Percentiles rank a stretch among this genome's conserved stretches.
phyloP scores from a whole-genome alignment of 1,284 basidiomycete genomes.

The Phylloboletellus chloephorus region DNA sequence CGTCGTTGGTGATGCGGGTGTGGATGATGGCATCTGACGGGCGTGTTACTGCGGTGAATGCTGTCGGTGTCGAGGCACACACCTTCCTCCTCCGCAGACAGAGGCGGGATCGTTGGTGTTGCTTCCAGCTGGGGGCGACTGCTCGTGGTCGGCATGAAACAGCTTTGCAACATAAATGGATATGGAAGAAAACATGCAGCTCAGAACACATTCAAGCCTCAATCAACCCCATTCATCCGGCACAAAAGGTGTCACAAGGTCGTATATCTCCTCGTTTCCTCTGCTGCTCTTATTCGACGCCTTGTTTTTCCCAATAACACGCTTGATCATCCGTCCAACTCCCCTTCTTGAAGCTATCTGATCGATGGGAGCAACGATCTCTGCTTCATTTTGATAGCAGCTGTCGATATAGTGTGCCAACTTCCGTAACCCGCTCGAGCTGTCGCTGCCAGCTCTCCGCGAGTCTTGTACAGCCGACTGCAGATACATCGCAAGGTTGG shows the following conservation, averaged over 20 bases:
- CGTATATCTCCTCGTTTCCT: conserved; percentile 69
- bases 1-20: conserved; percentile 69
- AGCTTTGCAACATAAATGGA: not conserved
- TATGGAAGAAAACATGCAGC: too few species aligned
- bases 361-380: conserved; percentile 22
- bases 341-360: conserved; percentile 36
- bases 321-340: conserved; percentile 50
- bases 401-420: conserved; percentile 47
- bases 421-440: conserved; percentile 53
- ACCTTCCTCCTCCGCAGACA: conserved; percentile 69
- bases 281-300: conserved; percentile 40
- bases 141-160: conserved; percentile 18
- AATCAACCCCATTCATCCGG: conserved; percentile 53
- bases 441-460: conserved; percentile 52
- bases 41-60: conserved; percentile 15
- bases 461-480: conserved; percentile 65
- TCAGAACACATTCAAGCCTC: not conserved
- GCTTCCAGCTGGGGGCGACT: conserved; percentile 7
- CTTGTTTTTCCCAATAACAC: conserved; percentile 53
- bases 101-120: conserved; percentile 36
- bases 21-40: conserved; percentile 66
- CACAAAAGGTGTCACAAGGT: conserved; percentile 75
- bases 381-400: conserved; percentile 51
- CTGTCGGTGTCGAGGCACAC: conserved; percentile 10
- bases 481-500: conserved; percentile 67